Base-by-base conservation (phyloP, 495 filamentous ascomycete genomes). In the Penicillium herquei region DNA sequence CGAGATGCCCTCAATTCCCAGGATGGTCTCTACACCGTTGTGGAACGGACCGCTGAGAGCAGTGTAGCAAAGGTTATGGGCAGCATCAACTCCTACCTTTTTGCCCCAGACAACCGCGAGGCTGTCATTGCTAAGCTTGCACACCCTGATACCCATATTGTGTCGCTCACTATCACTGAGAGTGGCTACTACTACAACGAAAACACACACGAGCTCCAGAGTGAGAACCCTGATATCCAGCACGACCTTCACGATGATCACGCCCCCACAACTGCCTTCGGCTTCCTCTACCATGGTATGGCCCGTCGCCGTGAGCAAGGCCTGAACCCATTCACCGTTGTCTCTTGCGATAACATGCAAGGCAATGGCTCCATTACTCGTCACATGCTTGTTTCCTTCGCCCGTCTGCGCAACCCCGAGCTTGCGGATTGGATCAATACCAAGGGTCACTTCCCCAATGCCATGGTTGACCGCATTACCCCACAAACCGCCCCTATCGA, bases 151-250 rank as follows among this genome's bases (percentile, higher is more conserved):
- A 78, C 75, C 30, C 71, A 70, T 56, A 78, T 78, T 35, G 75
- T 78, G 17, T 78, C 75, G 30, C 71, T 78, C 50, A 78, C 75
- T 60, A 77, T 78, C 68, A 78, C 75, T 51, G 75, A 78, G 63
- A 75, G 73, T 62, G 75, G 75, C 48, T 78, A 78, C 70, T 77
- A 77, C 70, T 77, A 77, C 63, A 78, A 78, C 58, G 75, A 78
- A 56, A 78, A 78, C 71, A 69, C 74, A 6, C 75, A 78, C 67
- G 66, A 78, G 66, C 68, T 78, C 41, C 66, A 72, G 42, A 61
- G 52, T 54, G 70, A 77, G 48, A 61, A 78, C 59, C 68, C 73
- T 12, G 74, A 77, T 57, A 78, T 78, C 42, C 72, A 73, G 56
- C 66, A 59, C 63, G 75, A 78, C 53, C 68, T 76, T 30, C 54